Evolutionary conservation across 768 basidiomycete species (phyloP), one percentile per base, ranked within the genome.

Genomic region (Panaeolus papilionaceus): DNA sequence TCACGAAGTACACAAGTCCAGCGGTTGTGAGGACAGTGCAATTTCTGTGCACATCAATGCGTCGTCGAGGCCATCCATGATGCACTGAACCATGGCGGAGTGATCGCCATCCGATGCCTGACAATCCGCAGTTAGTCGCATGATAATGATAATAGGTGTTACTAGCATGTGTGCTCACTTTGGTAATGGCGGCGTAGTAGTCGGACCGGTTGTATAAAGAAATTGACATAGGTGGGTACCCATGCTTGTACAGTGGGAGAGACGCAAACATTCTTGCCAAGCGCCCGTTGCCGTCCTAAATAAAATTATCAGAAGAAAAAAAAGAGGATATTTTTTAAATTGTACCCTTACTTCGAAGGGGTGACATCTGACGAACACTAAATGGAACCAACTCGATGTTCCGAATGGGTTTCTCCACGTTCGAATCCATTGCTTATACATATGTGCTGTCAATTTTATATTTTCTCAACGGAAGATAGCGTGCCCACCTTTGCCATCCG

Each of bases 251-350:
- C 37, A 79, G 73, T 42, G 78, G 78, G 37, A 79, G 71, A 38
- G 78, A 79, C 3, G 77, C 75, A 39, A 78, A 54, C 45, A 79
- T 66, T 38, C 77, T 73, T 23, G 71, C 71, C 49, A 77, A 62
- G 20, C 76, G 74, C 14, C 76, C 78, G 67, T 78, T 78, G 28
- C 77, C 77, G 63, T 78, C 77, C 77, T 79, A 16, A 61, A 58
- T 47, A 16, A 28, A 54, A 68, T 40, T 37, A 51, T 51, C 54
- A 28, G 26, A 58, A 12, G 11, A 33, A 28, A 14, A 33, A 28
- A 10, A 23, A 23, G 5, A 28, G 33, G 8, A 28, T 16, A 58
- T 4, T 18, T 37, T 16, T 33, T 12, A 20, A 28, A 58, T 9
- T 7, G 70, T 33, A 5, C 33, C 33, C 71, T 2, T 67, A 77